Percentiles rank a stretch among this genome's conserved stretches.
phyloP scores from a whole-genome alignment of 805 yeast species.

The Saccharomycopsis sp. region DNA sequence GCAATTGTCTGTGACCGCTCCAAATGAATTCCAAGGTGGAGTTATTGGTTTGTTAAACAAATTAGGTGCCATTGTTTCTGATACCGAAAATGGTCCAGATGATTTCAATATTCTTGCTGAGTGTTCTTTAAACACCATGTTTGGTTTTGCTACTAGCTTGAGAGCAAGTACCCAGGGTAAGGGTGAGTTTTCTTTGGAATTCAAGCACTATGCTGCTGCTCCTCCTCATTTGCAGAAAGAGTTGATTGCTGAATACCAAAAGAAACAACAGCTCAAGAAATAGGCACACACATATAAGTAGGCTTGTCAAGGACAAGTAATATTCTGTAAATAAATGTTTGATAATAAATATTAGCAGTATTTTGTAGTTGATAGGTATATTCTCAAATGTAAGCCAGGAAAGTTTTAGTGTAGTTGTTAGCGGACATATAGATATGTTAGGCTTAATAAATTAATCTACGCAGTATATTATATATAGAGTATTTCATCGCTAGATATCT shows the following conservation, averaged over 20 bases:
- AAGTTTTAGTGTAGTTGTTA: too few relatives aligned
- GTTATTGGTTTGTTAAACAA: slow-evolving; percentile 90
- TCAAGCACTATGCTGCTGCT: slow-evolving; percentile 86
- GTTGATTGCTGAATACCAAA: slow-evolving; percentile 75
- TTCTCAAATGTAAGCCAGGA: too few relatives aligned
- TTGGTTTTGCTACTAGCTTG: slow-evolving; percentile 90
- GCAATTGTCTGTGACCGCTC: slow-evolving; percentile 90
- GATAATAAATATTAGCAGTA: neutral
- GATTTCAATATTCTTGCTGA: slow-evolving; percentile 92
- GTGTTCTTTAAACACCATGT: slow-evolving; percentile 93
- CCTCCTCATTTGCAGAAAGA: slow-evolving; percentile 86
- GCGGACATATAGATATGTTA: too few relatives aligned
- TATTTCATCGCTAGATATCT: too few relatives aligned
- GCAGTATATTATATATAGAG: too few relatives aligned
- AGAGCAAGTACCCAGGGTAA: slow-evolving; percentile 98
- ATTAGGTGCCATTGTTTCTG: slow-evolving; percentile 84
- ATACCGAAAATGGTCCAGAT: slow-evolving; percentile 89
- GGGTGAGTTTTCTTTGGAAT: slow-evolving; percentile 95
- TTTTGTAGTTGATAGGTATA: too few relatives aligned
- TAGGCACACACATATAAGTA: slow-evolving; percentile 11
- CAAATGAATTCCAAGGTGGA: slow-evolving; percentile 91
- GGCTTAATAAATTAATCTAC: too few relatives aligned
- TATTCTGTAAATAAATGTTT: neutral
- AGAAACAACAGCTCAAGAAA: slow-evolving; percentile 42
- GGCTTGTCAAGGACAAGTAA: neutral